phyloP scores from a whole-genome alignment of 306 rosid species.

The Echinosophora koreensis region DNA sequence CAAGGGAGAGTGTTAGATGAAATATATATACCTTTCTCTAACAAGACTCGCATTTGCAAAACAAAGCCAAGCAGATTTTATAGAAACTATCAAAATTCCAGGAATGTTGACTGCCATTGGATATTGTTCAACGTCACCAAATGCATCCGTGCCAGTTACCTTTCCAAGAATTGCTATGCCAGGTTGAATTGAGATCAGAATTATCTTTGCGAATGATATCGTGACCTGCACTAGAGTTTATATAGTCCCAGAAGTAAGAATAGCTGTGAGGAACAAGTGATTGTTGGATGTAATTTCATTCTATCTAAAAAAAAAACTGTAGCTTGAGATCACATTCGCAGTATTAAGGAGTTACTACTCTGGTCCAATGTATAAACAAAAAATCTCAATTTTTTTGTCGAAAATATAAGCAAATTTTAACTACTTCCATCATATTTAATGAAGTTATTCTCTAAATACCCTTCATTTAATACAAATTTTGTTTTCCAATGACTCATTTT shows the following conservation, averaged over 20 bases:
- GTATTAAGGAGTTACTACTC: too few relatives aligned
- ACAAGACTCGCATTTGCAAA: constrained; percentile 78
- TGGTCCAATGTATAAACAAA: too few relatives aligned
- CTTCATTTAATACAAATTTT: too few relatives aligned
- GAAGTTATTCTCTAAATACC: too few relatives aligned
- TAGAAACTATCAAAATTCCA: constrained; percentile 61
- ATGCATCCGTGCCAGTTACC: constrained; percentile 64
- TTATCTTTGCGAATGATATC: constrained; percentile 71
- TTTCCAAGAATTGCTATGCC: constrained; percentile 66
- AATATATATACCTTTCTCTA: constrained; percentile 61
- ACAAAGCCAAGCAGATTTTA: constrained; percentile 73
- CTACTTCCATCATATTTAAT: too few relatives aligned
- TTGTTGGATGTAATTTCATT: too few relatives aligned
- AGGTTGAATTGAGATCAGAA: constrained; percentile 67
- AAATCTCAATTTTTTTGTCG: too few relatives aligned
- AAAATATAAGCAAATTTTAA: too few relatives aligned
- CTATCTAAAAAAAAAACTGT: too few relatives aligned
- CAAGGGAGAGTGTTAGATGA: not conserved
- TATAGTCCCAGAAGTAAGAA: not conserved
- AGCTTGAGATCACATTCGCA: too few relatives aligned
- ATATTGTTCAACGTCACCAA: constrained; percentile 68
- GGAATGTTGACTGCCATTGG: constrained; percentile 74
- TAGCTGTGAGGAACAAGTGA: not conserved
- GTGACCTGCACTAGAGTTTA: constrained; percentile 52
- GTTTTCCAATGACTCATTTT: too few relatives aligned